phyloP scores from a whole-genome alignment of 2,329 filamentous ascomycete species.

The Huntiella decipiens region DNA sequence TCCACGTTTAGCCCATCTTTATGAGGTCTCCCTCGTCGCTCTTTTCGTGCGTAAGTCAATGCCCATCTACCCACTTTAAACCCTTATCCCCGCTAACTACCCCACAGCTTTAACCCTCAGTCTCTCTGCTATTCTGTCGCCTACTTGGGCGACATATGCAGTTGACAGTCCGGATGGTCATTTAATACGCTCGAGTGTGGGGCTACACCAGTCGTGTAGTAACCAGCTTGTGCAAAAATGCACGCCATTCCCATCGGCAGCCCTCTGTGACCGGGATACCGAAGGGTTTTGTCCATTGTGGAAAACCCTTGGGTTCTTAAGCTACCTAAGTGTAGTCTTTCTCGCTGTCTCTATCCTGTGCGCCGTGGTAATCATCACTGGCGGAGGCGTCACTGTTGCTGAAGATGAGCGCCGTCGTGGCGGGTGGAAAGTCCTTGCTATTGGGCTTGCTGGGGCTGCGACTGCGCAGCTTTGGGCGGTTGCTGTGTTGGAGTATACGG shows the following conservation, averaged over 20 bases:
- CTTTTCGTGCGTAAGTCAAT: conserved; percentile 2
- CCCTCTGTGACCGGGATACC: conserved; percentile 42
- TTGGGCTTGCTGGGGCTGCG: conserved; percentile 31
- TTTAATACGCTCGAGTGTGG: conserved; percentile 41
- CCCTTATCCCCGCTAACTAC: not conserved
- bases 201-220: conserved; percentile 67
- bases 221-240: conserved; percentile 31
- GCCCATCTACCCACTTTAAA: not conserved
- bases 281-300: conserved; percentile 68
- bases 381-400: conserved; percentile 60
- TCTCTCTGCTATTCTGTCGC: conserved; percentile 46
- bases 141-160: conserved; percentile 51
- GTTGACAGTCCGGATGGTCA: conserved; percentile 30
- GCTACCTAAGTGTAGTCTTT: conserved; percentile 66
- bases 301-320: conserved; percentile 72
- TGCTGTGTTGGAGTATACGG: conserved; percentile 50
- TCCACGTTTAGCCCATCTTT: not conserved
- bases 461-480: conserved; percentile 24
- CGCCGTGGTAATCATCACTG: conserved; percentile 51
- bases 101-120: conserved; percentile 50
- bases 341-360: conserved; percentile 44
- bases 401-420: conserved; percentile 26
- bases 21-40: conserved; percentile 2
- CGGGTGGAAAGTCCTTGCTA: conserved; percentile 61
- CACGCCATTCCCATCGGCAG: conserved; percentile 42